Evolutionary conservation across 2,329 filamentous ascomycete species (phyloP).

Genomic region (Penicillium brevicompactum): DNA sequence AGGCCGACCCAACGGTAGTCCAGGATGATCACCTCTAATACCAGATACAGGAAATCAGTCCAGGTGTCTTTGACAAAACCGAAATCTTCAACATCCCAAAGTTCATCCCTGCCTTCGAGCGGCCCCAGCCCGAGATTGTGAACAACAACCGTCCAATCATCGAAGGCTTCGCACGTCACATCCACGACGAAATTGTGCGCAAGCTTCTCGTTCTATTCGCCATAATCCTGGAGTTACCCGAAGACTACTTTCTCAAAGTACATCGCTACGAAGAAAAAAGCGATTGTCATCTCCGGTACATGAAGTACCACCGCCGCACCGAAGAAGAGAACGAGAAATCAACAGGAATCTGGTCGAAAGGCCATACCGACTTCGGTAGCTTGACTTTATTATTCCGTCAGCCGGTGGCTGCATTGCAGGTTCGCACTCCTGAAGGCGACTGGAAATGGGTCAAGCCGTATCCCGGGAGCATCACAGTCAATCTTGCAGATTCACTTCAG

Average conservation of each 20-base stretch:
- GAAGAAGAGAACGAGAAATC: conserved; percentile 51
- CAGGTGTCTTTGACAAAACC: conserved; percentile 52
- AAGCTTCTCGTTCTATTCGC: conserved; percentile 38
- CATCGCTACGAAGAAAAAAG: conserved; percentile 62
- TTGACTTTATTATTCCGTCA: conserved; percentile 62
- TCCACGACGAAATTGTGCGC: conserved; percentile 15
- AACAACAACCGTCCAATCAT: conserved; percentile 7
- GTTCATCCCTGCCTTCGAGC: conserved; percentile 35
- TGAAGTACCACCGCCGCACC: conserved; percentile 58
- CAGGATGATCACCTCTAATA: conserved; percentile 12
- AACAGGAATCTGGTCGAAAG: conserved; percentile 49
- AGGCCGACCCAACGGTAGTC: too few relatives aligned
- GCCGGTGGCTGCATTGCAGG: conserved; percentile 60
- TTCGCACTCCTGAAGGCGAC: conserved; percentile 50
- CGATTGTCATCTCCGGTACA: conserved; percentile 65
- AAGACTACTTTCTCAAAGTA: conserved; percentile 57
- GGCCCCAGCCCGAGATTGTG: conserved; percentile 12
- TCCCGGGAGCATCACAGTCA: conserved; percentile 52
- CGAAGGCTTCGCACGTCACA: conserved; percentile 16
- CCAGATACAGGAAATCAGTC: conserved; percentile 15
- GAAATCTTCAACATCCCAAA: conserved; percentile 63
- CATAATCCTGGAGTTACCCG: conserved; percentile 46
- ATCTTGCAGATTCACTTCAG: conserved; percentile 52
- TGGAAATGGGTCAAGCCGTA: conserved; percentile 56
- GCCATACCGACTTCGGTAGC: conserved; percentile 60